Conservation (phyloP, 257 asterid species). For the Thymus mandschuricus region DNA sequence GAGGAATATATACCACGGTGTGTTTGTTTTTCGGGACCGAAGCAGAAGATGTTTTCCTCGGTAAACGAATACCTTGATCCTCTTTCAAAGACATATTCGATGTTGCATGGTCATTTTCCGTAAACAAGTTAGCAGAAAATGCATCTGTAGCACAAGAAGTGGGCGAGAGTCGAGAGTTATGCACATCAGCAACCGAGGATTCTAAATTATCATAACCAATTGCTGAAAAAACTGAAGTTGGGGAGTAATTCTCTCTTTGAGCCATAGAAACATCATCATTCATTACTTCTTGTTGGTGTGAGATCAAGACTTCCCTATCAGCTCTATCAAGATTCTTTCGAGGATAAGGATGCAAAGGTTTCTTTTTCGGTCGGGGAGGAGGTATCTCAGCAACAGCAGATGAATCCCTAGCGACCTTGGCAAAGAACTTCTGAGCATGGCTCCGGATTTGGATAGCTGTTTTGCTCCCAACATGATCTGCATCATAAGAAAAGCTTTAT, state of each 20-base stretch:
- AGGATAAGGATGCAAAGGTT: constrained; percentile 86
- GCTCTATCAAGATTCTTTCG: constrained; percentile 54
- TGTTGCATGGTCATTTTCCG: constrained; percentile 50
- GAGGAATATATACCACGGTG: constrained; percentile 42
- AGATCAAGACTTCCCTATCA: constrained; percentile 22
- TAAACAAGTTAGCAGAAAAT: constrained; percentile 41
- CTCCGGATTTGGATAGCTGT: constrained; percentile 92
- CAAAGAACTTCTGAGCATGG: constrained; percentile 88
- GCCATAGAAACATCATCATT: constrained; percentile 25
- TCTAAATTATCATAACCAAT: constrained; percentile 50
- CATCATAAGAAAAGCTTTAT: constrained; percentile 9
- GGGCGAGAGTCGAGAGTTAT: constrained; percentile 54
- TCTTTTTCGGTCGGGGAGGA: constrained; percentile 96
- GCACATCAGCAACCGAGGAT: constrained; percentile 42
- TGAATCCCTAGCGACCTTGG: constrained; percentile 73
- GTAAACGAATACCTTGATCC: constrained; percentile 36
- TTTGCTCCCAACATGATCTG: constrained; percentile 85
- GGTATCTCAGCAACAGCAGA: constrained; percentile 65
- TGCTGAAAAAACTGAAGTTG: constrained; percentile 70
- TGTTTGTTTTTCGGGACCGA: constrained; percentile 30
- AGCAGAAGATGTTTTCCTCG: constrained; percentile 38
- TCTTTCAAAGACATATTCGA: constrained; percentile 39
- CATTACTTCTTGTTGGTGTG: constrained; percentile 41
- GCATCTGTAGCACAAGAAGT: constrained; percentile 52
- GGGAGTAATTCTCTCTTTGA: constrained; percentile 58